Percentiles rank a stretch among this genome's conserved stretches.
These are phyloP conservation scores for Entrophospora sp. DNA, from an alignment of 192 early-diverging fungal species.

Conservation along the genomic window DNA sequence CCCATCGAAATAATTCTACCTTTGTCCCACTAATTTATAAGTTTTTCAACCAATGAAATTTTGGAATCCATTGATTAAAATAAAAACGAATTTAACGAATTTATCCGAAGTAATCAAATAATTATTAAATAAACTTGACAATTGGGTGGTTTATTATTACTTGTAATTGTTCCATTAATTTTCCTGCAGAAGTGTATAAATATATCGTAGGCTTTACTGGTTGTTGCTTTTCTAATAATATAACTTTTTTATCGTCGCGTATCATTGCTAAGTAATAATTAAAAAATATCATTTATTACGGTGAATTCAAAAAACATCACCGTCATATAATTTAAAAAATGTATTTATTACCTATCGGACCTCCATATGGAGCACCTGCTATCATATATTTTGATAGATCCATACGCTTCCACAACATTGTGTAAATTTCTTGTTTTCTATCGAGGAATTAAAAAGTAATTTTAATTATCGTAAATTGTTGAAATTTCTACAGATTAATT, in stretches of 20 bases:
- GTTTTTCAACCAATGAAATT: no score
- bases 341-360: constrained; percentile 67
- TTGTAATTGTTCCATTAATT: constrained; percentile 76
- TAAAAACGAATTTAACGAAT: no score
- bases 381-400: constrained; percentile 78
- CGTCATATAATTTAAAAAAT: neutral
- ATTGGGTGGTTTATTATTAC: constrained; percentile 38
- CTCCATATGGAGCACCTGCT: constrained; percentile 82
- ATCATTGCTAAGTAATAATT: constrained; percentile 73
- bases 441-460: neutral
- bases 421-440: constrained; percentile 74
- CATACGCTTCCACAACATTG: constrained; percentile 82
- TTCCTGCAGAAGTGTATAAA: constrained; percentile 82
- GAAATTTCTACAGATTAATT: neutral
- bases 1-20: constrained; percentile 83
- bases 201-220: constrained; percentile 69
- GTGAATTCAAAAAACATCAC: neutral
- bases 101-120: no score
- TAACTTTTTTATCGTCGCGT: constrained; percentile 80
- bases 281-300: neutral
- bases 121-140: no score
- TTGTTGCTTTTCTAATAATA: constrained; percentile 64
- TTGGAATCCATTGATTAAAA: no score
- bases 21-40: constrained; percentile 65
- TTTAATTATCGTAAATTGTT: neutral